A percentile compares a stretch with the other conserved stretches of the same genome.
Conservation (phyloP, 768 basidiomycete genomes). For the Steccherinum ochraceum region DNA sequence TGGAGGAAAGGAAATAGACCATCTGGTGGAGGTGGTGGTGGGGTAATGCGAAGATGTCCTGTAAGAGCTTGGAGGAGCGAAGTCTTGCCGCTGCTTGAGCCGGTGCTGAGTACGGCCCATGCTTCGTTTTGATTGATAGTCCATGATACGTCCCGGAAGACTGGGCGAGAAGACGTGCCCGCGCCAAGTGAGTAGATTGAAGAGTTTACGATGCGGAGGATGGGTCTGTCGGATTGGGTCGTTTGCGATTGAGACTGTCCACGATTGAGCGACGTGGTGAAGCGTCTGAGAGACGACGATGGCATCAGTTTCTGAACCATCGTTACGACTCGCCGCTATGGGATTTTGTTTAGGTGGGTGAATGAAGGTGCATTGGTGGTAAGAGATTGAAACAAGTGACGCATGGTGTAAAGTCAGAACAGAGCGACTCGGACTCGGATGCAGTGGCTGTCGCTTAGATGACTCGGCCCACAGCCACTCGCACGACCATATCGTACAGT, state of each 20-base stretch:
- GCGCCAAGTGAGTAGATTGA: conserved; percentile 19
- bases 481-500: neutral
- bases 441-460: neutral
- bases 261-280: too few relatives aligned
- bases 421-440: neutral
- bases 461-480: neutral
- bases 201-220: conserved; percentile 18
- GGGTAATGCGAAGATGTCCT: conserved; percentile 65
- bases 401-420: neutral
- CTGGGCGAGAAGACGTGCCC: conserved; percentile 8
- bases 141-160: conserved; percentile 18
- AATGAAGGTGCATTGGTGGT: neutral
- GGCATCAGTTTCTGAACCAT: too few relatives aligned
- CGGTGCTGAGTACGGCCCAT: conserved; percentile 18
- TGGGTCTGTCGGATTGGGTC: too few relatives aligned
- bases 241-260: too few relatives aligned
- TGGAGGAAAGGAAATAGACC: conserved; percentile 78
- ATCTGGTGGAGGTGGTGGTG: conserved; percentile 49
- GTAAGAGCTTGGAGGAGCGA: conserved; percentile 19
- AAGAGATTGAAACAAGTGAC: neutral
- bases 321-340: too few relatives aligned
- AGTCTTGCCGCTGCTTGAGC: conserved; percentile 15
- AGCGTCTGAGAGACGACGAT: too few relatives aligned
- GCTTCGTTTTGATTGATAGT: conserved; percentile 16
- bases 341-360: neutral